These are phyloP conservation scores for Crithidia fasciculata DNA, from an alignment of 208 protist species.

Conservation along the genomic window DNA sequence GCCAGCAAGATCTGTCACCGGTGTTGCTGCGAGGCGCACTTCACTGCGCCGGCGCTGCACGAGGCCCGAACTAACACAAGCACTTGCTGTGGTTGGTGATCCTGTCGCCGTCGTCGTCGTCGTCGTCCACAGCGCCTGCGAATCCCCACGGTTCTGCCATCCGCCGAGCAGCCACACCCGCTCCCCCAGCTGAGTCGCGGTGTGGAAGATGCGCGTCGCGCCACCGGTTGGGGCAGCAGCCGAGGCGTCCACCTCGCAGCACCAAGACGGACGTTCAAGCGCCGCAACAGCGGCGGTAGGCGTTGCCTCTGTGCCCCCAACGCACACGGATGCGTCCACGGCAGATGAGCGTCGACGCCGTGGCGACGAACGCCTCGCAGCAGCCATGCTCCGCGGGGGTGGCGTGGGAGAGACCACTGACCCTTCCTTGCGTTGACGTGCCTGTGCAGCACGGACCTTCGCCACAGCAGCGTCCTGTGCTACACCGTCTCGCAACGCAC, in stretches of 20 bases:
- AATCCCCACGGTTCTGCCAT: not conserved
- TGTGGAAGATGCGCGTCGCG: slow-evolving; percentile 26
- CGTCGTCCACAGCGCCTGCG: too few species aligned
- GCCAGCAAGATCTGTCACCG: too few species aligned
- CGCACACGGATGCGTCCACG: too few species aligned
- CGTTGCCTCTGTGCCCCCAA: not conserved
- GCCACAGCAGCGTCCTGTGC: not conserved
- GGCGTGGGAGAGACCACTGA: not conserved
- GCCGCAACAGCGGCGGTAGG: not conserved
- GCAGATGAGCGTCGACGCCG: too few species aligned
- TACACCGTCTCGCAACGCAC: not conserved
- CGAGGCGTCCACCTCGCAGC: not conserved
- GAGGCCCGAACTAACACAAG: not conserved
- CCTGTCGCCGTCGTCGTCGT: too few species aligned
- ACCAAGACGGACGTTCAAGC: not conserved
- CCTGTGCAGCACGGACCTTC: not conserved
- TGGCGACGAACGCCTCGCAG: too few species aligned
- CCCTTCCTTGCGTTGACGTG: not conserved
- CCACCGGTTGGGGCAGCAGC: not conserved
- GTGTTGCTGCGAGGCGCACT: slow-evolving; percentile 7
- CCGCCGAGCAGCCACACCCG: slow-evolving; percentile 35
- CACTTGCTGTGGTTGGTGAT: not conserved
- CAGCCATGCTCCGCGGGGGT: not conserved
- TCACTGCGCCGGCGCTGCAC: slow-evolving; percentile 32
- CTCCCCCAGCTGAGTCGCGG: slow-evolving; percentile 19